Evolutionary conservation across 192 early-diverging fungal genomes (phyloP).

Genomic region (Backusella morwellensis): DNA sequence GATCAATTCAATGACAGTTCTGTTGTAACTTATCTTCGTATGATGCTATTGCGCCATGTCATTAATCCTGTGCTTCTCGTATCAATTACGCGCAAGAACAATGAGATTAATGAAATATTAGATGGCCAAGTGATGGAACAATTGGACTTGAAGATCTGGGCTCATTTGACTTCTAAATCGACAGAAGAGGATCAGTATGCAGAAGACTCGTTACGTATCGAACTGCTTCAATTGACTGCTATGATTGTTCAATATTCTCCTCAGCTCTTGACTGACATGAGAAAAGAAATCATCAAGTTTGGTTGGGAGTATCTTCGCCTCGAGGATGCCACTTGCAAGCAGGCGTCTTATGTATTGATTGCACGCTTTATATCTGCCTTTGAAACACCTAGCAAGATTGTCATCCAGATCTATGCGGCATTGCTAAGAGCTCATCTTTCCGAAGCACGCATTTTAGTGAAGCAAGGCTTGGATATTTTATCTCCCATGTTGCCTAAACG

Average conservation of each 20-base stretch:
- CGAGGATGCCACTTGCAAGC: constrained; percentile 94
- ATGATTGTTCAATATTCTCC: constrained; percentile 84
- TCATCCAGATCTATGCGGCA: constrained; percentile 84
- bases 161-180: constrained; percentile 45
- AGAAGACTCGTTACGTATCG: constrained; percentile 72
- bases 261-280: constrained; percentile 67
- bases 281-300: constrained; percentile 94
- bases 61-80: constrained; percentile 86
- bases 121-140: constrained; percentile 58
- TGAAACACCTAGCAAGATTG: constrained; percentile 88
- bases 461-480: constrained; percentile 92
- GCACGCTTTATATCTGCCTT: constrained; percentile 91
- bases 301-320: constrained; percentile 82
- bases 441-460: constrained; percentile 84
- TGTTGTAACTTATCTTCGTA: constrained; percentile 64
- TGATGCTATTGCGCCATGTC: constrained; percentile 71
- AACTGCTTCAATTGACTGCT: constrained; percentile 90
- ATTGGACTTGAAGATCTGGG: constrained; percentile 63
- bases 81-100: constrained; percentile 51
- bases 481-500: constrained; percentile 89
- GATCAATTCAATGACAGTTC: constrained; percentile 61
- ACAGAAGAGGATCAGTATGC: constrained; percentile 55
- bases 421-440: constrained; percentile 87
- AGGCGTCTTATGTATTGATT: constrained; percentile 92
- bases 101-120: constrained; percentile 50